Percentiles rank a stretch among this genome's conserved stretches.
phyloP scores from a whole-genome alignment of 257 asterid genomes.

The Solanum sejunctum region DNA sequence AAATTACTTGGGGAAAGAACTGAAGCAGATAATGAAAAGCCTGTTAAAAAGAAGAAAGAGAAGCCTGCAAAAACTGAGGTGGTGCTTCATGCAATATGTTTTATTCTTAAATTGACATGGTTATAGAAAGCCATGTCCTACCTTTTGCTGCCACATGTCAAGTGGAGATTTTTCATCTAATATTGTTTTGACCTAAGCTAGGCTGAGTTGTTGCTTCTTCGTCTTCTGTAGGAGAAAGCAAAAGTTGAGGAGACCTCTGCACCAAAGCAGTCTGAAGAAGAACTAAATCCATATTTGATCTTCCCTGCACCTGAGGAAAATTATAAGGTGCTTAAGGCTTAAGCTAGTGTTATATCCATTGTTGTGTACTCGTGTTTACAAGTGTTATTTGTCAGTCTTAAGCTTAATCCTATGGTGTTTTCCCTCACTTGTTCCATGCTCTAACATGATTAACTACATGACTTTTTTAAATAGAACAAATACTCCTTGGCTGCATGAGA shows the following conservation, averaged over 20 bases:
- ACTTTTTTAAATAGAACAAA: not conserved
- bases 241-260: slow-evolving; percentile 42
- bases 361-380: not conserved
- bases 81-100: not conserved
- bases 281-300: slow-evolving; percentile 59
- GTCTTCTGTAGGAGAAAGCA: slow-evolving; percentile 40
- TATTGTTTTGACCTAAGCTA: not conserved
- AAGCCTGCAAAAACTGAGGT: slow-evolving; percentile 72
- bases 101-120: not conserved
- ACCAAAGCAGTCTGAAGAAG: slow-evolving; percentile 66
- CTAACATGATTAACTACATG: not conserved
- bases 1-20: slow-evolving; percentile 79
- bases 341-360: not conserved
- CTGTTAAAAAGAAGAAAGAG: slow-evolving; percentile 83
- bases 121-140: not conserved
- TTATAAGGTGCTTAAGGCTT: slow-evolving; percentile 40
- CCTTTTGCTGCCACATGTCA: not conserved
- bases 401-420: not conserved
- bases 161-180: not conserved
- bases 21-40: slow-evolving; percentile 81
- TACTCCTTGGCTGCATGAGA: not conserved
- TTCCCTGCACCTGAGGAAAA: slow-evolving; percentile 86
- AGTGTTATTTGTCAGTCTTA: not conserved
- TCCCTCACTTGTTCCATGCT: not conserved
- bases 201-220: not conserved